These are phyloP conservation scores for Auriscalpium orientale DNA, from an alignment of 768 basidiomycete genomes.

Conservation along the genomic window DNA sequence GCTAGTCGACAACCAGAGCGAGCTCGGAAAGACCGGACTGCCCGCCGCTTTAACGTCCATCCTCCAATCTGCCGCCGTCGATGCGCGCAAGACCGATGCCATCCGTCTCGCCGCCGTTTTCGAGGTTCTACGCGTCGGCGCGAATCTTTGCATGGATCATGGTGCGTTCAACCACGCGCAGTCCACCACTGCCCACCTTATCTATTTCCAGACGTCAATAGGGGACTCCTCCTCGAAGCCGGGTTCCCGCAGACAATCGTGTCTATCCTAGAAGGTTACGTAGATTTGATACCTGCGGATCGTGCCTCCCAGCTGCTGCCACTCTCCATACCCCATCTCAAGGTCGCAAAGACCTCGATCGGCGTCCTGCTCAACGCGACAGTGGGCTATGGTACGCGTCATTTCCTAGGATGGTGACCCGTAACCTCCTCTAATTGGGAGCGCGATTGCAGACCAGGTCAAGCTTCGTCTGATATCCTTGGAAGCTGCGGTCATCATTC, in stretches of 20 bases:
- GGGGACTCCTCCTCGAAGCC: conserved; percentile 61
- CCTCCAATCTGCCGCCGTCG: conserved; percentile 46
- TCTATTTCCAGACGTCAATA: conserved; percentile 56
- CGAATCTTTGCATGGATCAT: conserved; percentile 82
- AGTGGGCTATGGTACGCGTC: conserved; percentile 60
- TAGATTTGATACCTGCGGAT: conserved; percentile 33
- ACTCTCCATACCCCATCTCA: conserved; percentile 55
- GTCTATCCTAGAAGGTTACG: conserved; percentile 61
- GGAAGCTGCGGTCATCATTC: conserved; percentile 60
- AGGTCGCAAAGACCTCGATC: conserved; percentile 67
- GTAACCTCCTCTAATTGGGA: neutral
- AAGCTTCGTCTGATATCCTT: conserved; percentile 60
- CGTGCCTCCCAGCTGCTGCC: conserved; percentile 34
- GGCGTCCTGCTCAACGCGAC: conserved; percentile 76
- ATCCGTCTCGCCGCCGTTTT: conserved; percentile 44
- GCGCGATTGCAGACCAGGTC: conserved; percentile 49
- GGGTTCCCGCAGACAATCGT: conserved; percentile 62
- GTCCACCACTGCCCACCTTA: neutral
- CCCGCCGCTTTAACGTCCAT: conserved; percentile 60
- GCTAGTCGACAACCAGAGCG: conserved; percentile 63
- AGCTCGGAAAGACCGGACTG: conserved; percentile 56
- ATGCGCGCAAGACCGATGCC: conserved; percentile 36
- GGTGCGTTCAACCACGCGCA: conserved; percentile 33
- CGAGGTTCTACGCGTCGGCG: conserved; percentile 70
- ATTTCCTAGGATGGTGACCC: neutral